phyloP scores from a whole-genome alignment of 805 yeast genomes.

The Kluyveromyces dobzhanskii region DNA sequence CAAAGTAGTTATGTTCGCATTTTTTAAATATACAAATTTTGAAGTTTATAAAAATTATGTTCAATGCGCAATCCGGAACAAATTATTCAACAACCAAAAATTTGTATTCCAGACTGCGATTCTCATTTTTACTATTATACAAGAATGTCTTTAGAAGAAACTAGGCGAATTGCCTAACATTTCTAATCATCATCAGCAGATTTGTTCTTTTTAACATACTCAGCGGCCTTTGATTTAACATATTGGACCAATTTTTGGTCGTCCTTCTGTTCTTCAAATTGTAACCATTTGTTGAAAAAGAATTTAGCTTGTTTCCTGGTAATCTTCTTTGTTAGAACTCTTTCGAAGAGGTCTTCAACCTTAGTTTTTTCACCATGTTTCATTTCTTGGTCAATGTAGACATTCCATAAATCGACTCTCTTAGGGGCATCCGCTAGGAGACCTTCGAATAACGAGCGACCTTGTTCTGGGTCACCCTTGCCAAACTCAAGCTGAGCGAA shows the following conservation, averaged over 20 bases:
- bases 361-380: slow-evolving; percentile 57
- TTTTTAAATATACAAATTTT: too few species aligned
- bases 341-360: slow-evolving; percentile 74
- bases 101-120: too few species aligned
- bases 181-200: slow-evolving; percentile 2
- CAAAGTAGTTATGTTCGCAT: too few species aligned
- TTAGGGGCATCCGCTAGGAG: slow-evolving; percentile 82
- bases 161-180: neutral
- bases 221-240: slow-evolving; percentile 86
- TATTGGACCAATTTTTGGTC: slow-evolving; percentile 68
- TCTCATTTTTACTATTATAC: neutral
- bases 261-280: slow-evolving; percentile 60
- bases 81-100: too few species aligned
- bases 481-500: slow-evolving; percentile 83
- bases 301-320: slow-evolving; percentile 87
- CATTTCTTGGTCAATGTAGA: slow-evolving; percentile 88
- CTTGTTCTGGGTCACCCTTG: slow-evolving; percentile 90
- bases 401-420: slow-evolving; percentile 91
- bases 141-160: neutral
- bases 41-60: too few species aligned
- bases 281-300: slow-evolving; percentile 89
- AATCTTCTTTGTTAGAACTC: slow-evolving; percentile 59
- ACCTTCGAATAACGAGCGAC: slow-evolving; percentile 91
- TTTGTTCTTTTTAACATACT: slow-evolving; percentile 43
- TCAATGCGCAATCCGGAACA: too few species aligned